A percentile compares a stretch with the other conserved stretches of the same genome.
These are phyloP conservation scores for Wickerhamiella bombiphila DNA, from an alignment of 805 yeast genomes.

Conservation along the genomic window DNA sequence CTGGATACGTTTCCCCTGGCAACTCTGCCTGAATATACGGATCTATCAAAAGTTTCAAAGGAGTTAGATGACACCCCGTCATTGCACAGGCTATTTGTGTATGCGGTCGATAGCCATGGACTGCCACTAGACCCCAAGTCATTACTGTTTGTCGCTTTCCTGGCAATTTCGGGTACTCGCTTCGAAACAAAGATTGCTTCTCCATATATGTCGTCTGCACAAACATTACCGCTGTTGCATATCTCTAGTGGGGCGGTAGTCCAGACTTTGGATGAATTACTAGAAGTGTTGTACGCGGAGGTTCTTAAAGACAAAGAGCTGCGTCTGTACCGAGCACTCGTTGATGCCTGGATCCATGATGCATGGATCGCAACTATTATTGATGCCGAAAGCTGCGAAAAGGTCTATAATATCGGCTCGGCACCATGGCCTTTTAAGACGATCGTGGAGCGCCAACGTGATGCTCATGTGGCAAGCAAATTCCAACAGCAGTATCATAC, in stretches of 20 bases:
- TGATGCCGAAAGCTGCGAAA: constrained; percentile 3
- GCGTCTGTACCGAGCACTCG: constrained; percentile 5
- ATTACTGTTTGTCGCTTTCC: constrained; percentile 14
- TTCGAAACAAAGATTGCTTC: constrained; percentile 3
- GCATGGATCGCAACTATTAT: constrained; percentile 15
- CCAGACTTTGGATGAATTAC: constrained; percentile 5
- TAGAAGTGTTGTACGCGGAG: constrained; percentile 5
- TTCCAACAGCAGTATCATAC: background rate
- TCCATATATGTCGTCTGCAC: constrained; percentile 12
- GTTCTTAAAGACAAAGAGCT: constrained; percentile 4
- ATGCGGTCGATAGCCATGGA: constrained; percentile 12
- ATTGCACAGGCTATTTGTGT: constrained; percentile 13
- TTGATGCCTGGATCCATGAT: constrained; percentile 13
- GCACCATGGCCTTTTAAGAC: constrained; percentile 14
- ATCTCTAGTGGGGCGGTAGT: constrained; percentile 1
- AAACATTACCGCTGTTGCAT: constrained; percentile 12
- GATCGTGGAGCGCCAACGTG: constrained; percentile 6
- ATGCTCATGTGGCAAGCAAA: constrained; percentile 7
- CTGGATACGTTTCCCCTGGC: constrained; percentile 24
- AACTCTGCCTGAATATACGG: constrained; percentile 10
- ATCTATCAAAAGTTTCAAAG: background rate
- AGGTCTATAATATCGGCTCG: constrained; percentile 4
- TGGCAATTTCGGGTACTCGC: constrained; percentile 5
- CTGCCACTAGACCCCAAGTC: constrained; percentile 23
- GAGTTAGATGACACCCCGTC: background rate